phyloP scores from a whole-genome alignment of 345 rosid genomes.

The Erucastrum elatum region DNA sequence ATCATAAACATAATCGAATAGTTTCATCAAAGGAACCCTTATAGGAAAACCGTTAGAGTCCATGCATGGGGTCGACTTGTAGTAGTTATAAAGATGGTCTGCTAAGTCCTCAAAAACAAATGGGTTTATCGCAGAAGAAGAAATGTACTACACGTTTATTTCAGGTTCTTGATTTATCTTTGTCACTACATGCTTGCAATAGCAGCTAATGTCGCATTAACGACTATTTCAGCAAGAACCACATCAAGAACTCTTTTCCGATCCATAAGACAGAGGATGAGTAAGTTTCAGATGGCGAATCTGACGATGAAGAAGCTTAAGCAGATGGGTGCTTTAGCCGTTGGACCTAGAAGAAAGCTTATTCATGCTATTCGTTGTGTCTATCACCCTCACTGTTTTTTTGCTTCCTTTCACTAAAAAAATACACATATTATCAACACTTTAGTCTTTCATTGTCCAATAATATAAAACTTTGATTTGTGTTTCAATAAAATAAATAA shows the following conservation, averaged over 20 bases:
- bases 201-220: too few relatives aligned
- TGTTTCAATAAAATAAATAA: too few relatives aligned
- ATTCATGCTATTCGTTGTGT: slow-evolving; percentile 90
- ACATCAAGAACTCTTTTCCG: too few relatives aligned
- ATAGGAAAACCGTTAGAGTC: slow-evolving; percentile 77
- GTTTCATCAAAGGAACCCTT: slow-evolving; percentile 57
- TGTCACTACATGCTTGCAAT: too few relatives aligned
- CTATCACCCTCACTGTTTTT: slow-evolving; percentile 63
- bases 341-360: slow-evolving; percentile 91
- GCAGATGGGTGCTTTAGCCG: slow-evolving; percentile 92
- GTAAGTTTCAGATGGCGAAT: slow-evolving; percentile 72
- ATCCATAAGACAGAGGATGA: slow-evolving; percentile 42
- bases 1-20: slow-evolving; percentile 76
- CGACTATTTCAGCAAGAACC: too few relatives aligned
- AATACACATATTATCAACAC: background rate
- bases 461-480: background rate
- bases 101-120: too few relatives aligned
- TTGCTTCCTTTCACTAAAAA: slow-evolving; percentile 27
- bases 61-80: background rate
- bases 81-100: too few relatives aligned
- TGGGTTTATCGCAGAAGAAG: too few relatives aligned
- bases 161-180: too few relatives aligned
- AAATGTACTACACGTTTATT: too few relatives aligned
- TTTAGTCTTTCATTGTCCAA: background rate
- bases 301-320: slow-evolving; percentile 92